Evolutionary conservation across 2,329 filamentous ascomycete species (phyloP).

Genomic region (Sphaerulina vaccinii): DNA sequence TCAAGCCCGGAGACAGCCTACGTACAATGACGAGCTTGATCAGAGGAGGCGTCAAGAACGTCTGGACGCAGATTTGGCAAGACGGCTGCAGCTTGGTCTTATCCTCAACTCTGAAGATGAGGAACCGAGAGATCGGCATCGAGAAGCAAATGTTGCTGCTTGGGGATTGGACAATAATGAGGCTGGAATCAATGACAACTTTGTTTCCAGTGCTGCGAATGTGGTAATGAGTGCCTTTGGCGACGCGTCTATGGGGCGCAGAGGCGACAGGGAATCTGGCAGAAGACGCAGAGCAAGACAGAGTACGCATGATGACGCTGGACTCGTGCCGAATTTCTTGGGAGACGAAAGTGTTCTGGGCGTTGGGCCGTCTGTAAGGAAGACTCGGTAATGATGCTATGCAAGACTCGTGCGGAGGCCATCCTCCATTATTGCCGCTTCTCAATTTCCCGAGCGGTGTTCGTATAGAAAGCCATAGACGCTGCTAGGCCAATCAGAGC

Average conservation of each 20-base stretch:
- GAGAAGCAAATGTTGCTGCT: slow-evolving; percentile 35
- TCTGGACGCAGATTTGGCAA: slow-evolving; percentile 51
- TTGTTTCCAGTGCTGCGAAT: slow-evolving; percentile 40
- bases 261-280: slow-evolving; percentile 34
- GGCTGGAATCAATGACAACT: slow-evolving; percentile 60
- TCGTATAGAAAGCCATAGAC: too few species aligned
- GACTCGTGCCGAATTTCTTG: slow-evolving; percentile 36
- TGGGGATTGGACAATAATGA: slow-evolving; percentile 50
- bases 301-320: slow-evolving; percentile 22
- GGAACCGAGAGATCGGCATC: slow-evolving; percentile 32
- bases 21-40: slow-evolving; percentile 40
- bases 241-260: slow-evolving; percentile 33
- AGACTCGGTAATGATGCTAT: not conserved
- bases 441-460: too few species aligned
- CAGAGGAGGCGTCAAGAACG: slow-evolving; percentile 47
- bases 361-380: slow-evolving; percentile 8
- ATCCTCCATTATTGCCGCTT: too few species aligned
- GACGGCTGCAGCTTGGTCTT: slow-evolving; percentile 50
- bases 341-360: slow-evolving; percentile 39
- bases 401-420: too few species aligned
- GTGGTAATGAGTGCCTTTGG: slow-evolving; percentile 37
- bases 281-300: slow-evolving; percentile 28
- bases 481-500: too few species aligned
- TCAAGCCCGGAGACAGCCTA: slow-evolving; percentile 17
- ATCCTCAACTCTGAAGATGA: slow-evolving; percentile 34